Conservation (phyloP, 1,139 yeast species). For the Taphrina communis region DNA sequence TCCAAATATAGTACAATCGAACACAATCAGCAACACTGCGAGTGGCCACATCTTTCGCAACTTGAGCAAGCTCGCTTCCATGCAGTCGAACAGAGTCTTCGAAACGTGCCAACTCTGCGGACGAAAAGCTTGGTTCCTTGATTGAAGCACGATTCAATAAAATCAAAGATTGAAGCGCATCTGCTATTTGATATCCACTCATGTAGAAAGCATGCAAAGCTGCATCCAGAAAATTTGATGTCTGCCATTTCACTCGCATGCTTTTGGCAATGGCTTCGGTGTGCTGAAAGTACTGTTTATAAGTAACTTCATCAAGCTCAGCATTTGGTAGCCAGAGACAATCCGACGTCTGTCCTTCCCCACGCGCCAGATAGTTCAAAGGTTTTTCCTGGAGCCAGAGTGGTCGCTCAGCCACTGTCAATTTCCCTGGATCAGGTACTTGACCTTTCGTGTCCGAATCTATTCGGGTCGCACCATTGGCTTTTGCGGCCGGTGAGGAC, state of each 20-base stretch:
- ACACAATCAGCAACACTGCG: slow-evolving; percentile 80
- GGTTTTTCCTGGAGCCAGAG: slow-evolving; percentile 82
- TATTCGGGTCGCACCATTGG: not conserved
- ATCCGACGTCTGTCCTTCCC: slow-evolving; percentile 69
- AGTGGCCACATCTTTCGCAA: slow-evolving; percentile 68
- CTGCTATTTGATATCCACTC: slow-evolving; percentile 56
- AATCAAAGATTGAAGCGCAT: slow-evolving; percentile 53
- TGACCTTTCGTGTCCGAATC: not conserved
- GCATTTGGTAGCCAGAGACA: slow-evolving; percentile 55
- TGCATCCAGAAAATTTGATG: slow-evolving; percentile 83
- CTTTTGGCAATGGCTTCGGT: slow-evolving; percentile 65
- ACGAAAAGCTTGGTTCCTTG: slow-evolving; percentile 74
- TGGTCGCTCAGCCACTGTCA: slow-evolving; percentile 30
- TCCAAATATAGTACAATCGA: slow-evolving; percentile 87
- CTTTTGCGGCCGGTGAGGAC: not conserved
- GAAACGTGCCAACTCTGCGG: slow-evolving; percentile 68
- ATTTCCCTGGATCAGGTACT: no score
- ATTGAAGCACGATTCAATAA: slow-evolving; percentile 63
- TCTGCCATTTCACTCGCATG: slow-evolving; percentile 58
- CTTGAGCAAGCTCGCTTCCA: slow-evolving; percentile 84
- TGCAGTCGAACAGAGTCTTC: slow-evolving; percentile 74
- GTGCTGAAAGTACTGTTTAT: slow-evolving; percentile 61
- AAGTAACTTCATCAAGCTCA: slow-evolving; percentile 50
- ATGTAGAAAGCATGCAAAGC: slow-evolving; percentile 60
- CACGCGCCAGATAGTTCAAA: slow-evolving; percentile 83